A percentile compares a stretch with the other conserved stretches of the same genome.
Conservation (phyloP, 805 yeast genomes). For the Vanderwaltozyma polyspora region DNA sequence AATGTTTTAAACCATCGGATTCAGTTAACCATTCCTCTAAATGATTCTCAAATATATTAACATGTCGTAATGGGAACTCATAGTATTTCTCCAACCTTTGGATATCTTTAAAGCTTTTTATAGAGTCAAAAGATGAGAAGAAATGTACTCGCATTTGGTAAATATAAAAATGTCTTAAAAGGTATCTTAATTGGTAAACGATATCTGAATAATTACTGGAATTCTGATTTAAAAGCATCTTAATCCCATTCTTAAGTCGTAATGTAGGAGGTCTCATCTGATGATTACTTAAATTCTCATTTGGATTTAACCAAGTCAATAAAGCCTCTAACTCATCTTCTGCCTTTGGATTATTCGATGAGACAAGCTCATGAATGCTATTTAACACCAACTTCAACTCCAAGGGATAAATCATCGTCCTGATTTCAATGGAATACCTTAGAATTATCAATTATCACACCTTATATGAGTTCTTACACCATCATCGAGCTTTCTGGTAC, state of each 20-base stretch:
- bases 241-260: constrained; percentile 10
- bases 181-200: constrained; percentile 1
- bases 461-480: too few species aligned
- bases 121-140: constrained; percentile 9
- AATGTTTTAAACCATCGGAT: constrained; percentile 16
- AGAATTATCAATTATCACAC: neutral
- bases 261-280: constrained; percentile 18
- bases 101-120: constrained; percentile 13
- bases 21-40: constrained; percentile 12
- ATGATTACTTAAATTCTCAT: constrained; percentile 15
- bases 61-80: constrained; percentile 16
- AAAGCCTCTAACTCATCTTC: constrained; percentile 18
- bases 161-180: constrained; percentile 12
- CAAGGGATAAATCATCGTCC: neutral
- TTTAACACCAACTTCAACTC: neutral
- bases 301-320: constrained; percentile 20
- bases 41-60: constrained; percentile 6
- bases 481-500: too few species aligned
- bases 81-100: constrained; percentile 15
- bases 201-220: neutral
- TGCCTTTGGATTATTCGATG: neutral
- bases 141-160: constrained; percentile 17
- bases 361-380: neutral
- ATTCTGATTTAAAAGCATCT: constrained; percentile 1
- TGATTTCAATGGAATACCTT: neutral